Evolutionary conservation across 2,329 filamentous ascomycete species (phyloP), one percentile per base, ranked within the genome.

Genomic region (Ophiostoma perfectum): DNA sequence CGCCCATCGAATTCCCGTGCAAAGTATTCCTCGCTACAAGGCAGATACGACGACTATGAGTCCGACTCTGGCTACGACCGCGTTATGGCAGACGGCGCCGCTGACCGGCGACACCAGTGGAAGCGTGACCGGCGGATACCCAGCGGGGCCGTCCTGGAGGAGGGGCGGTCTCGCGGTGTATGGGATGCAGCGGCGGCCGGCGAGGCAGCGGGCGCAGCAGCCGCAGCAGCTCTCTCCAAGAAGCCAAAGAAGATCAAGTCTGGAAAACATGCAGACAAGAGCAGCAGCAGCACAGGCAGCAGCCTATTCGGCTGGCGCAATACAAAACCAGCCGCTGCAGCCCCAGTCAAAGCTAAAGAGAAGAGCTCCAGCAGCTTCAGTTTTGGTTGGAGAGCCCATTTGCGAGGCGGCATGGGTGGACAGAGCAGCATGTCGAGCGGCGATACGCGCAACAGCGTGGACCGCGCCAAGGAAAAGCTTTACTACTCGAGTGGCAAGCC

Each of bases 121-220:
- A 64, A 62, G 44, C 70, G 71, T 16, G 71, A 86, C 74, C 82
- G 82, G 68, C 80, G 90, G 70, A 81, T 90, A n/a, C 88, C 90
- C 27, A 92, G 89, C 71, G 89, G 89, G 27, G 87, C 88, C 0
- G 78, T 89, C 18, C 79, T 90, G 72, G 90, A 92, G 74, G 89
- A 92, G 75, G 89, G 89, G 0, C 78, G 80, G n/a, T 55, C 71
- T 69, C 68, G 77, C 77, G 5, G 68, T 1, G 47, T 63, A 0
- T 64, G 63, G 49, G 18, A 58, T 27, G 27, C 27, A 27, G 27
- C 27, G 27, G 39, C 27, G 55, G 27, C 27, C 27, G 55, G 38
- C 55, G 55, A 60, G 16, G 27, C 63, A 14, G 27, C 27, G 27
- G 27, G 27, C 27, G 27, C 27, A 27, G 27, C 27, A 27, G 27